These are phyloP conservation scores for Blastobotrys parvus DNA, from an alignment of 805 yeast genomes.

Conservation along the genomic window DNA sequence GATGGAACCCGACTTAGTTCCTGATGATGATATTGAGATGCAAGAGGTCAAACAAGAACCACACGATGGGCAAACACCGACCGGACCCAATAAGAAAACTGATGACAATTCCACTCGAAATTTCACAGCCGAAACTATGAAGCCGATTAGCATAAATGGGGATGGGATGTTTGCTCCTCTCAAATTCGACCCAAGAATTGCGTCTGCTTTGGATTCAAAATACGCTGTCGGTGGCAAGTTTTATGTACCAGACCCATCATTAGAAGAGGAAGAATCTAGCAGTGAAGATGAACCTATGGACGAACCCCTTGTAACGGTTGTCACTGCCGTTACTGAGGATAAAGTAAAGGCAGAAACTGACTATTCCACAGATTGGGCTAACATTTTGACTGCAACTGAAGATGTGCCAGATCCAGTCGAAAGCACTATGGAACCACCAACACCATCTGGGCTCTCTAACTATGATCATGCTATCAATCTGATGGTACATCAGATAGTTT, in stretches of 20 bases:
- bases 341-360: neutral
- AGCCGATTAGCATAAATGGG: neutral
- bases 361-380: neutral
- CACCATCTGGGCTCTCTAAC: neutral
- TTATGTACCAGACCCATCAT: slow-evolving; percentile 39
- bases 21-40: slow-evolving; percentile 1
- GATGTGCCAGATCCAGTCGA: slow-evolving; percentile 1
- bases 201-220: slow-evolving; percentile 70
- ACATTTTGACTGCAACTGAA: neutral
- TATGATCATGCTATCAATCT: slow-evolving; percentile 18
- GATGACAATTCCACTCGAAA: neutral
- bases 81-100: neutral
- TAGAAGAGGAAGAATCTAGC: slow-evolving; percentile 10
- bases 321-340: slow-evolving; percentile 7
- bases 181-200: slow-evolving; percentile 70
- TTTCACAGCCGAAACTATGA: neutral
- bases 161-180: slow-evolving; percentile 73
- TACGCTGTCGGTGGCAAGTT: slow-evolving; percentile 88
- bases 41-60: neutral
- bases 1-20: slow-evolving; percentile 5
- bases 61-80: neutral
- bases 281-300: slow-evolving; percentile 13
- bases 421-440: neutral
- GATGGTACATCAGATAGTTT: slow-evolving; percentile 29
- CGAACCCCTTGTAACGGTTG: slow-evolving; percentile 1